phyloP scores from a whole-genome alignment of 169 alveolate species.

The Besnoitia besnoiti region DNA sequence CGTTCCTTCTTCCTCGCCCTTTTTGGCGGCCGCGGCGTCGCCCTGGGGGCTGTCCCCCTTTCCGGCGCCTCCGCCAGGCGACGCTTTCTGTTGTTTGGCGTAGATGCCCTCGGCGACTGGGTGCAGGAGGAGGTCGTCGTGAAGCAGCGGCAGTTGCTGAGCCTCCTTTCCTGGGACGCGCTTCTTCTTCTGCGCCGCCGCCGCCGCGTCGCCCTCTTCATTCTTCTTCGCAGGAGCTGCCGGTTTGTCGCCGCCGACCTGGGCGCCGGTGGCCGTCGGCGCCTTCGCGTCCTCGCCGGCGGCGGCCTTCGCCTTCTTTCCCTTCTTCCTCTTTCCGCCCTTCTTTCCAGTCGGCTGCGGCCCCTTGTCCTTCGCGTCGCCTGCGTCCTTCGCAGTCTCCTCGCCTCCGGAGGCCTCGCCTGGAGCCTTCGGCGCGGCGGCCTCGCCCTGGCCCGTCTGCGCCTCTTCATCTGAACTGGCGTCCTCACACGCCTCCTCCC shows the following conservation, averaged over 20 bases:
- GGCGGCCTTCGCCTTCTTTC: background rate
- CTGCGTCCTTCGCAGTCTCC: background rate
- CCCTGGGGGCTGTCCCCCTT: background rate
- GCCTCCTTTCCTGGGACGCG: slow-evolving; percentile 34
- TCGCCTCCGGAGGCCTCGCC: background rate
- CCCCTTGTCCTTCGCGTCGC: background rate
- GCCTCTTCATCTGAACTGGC: slow-evolving; percentile 12
- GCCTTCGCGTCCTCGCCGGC: background rate
- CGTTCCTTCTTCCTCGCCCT: background rate
- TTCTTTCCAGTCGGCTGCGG: background rate
- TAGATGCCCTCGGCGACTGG: slow-evolving; percentile 63
- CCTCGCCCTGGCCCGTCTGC: slow-evolving; percentile 21
- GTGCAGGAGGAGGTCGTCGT: slow-evolving; percentile 67
- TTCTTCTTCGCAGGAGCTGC: slow-evolving; percentile 56
- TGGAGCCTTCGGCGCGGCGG: slow-evolving; percentile 4
- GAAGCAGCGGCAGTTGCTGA: slow-evolving; percentile 67
- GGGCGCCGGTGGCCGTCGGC: background rate
- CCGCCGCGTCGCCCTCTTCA: slow-evolving; percentile 36
- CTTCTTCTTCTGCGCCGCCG: background rate
- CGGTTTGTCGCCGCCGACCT: background rate
- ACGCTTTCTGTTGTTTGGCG: slow-evolving; percentile 53
- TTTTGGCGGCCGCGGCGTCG: background rate
- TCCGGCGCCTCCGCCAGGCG: background rate
- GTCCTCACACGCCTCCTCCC: background rate
- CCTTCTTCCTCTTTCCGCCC: background rate